phyloP scores from a whole-genome alignment of 371 early-diverging fungal genomes.

The Apophysomyces variabilis region DNA sequence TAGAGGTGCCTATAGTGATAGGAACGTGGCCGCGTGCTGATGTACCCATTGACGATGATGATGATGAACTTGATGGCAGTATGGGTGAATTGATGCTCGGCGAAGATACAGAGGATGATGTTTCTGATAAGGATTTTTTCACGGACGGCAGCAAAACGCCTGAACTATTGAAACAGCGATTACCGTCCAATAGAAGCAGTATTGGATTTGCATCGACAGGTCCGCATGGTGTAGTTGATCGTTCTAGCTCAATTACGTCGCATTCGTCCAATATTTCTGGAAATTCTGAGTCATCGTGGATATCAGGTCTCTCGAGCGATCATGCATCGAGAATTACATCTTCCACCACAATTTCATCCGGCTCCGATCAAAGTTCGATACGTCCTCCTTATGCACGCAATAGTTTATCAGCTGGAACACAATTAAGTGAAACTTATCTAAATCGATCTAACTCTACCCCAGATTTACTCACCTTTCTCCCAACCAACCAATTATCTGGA shows the following conservation, averaged over 20 bases:
- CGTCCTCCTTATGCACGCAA: constrained; percentile 2
- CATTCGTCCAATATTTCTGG: constrained; percentile 34
- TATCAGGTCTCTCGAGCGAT: constrained; percentile 32
- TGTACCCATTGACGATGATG: constrained; percentile 55
- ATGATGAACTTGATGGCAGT: constrained; percentile 30
- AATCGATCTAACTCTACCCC: constrained; percentile 38
- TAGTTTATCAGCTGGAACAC: constrained; percentile 3
- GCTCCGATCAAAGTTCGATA: constrained; percentile 20
- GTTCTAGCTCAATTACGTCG: constrained; percentile 40
- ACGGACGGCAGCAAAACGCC: background rate
- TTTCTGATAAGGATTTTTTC: constrained; percentile 9
- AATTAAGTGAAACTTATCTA: constrained; percentile 18
- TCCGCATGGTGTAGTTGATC: constrained; percentile 22
- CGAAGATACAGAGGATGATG: constrained; percentile 23
- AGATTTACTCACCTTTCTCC: constrained; percentile 24
- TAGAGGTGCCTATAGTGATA: constrained; percentile 48
- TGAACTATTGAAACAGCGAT: constrained; percentile 12
- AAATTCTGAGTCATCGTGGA: constrained; percentile 36
- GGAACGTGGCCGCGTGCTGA: constrained; percentile 54
- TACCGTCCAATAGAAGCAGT: constrained; percentile 13
- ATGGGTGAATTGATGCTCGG: constrained; percentile 19
- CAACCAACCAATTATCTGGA: background rate
- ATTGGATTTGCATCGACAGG: background rate
- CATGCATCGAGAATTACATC: constrained; percentile 34
- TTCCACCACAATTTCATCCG: constrained; percentile 23